Percentiles rank a stretch among this genome's conserved stretches.
Evolutionary conservation across 2,329 filamentous ascomycete genomes (phyloP).

Genomic region (Diplodia scrobiculata): DNA sequence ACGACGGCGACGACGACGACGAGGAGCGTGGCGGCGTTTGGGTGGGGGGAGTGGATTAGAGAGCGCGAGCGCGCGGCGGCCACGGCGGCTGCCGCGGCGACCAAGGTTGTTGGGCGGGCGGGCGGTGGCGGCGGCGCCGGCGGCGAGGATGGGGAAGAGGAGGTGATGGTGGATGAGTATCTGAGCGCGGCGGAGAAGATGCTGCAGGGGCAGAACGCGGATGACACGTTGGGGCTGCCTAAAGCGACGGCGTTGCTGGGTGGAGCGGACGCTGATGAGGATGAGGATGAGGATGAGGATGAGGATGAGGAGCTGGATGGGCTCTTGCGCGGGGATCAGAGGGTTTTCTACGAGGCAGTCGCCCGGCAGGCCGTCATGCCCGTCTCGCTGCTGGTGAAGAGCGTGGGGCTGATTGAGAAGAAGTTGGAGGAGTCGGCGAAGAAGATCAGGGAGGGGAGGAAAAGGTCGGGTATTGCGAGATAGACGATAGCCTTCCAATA

Average conservation of each 20-base stretch:
- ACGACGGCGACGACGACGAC: slow-evolving; percentile 46
- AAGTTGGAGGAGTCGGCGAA: slow-evolving; percentile 27
- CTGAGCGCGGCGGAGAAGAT: background rate
- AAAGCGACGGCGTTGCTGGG: background rate
- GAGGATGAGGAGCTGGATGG: slow-evolving; percentile 52
- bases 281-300: slow-evolving; percentile 33
- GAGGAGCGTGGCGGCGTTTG: background rate
- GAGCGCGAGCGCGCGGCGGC: background rate
- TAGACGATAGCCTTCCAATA: background rate
- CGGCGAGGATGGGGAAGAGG: background rate
- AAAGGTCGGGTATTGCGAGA: background rate
- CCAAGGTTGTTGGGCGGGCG: background rate
- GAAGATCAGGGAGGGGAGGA: background rate
- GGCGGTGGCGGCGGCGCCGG: background rate
- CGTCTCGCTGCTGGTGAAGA: slow-evolving; percentile 53
- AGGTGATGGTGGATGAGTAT: background rate
- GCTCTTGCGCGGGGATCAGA: slow-evolving; percentile 47
- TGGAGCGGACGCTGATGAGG: background rate
- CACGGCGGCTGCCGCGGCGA: background rate
- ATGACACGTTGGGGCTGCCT: background rate
- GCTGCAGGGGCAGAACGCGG: background rate
- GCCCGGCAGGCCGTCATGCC: slow-evolving; percentile 56
- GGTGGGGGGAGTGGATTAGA: background rate
- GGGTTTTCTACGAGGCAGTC: slow-evolving; percentile 55
- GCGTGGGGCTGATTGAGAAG: slow-evolving; percentile 55